A percentile compares a stretch with the other conserved stretches of the same genome.
These are phyloP conservation scores for Coniochaeta prunicola DNA, from an alignment of 2,329 filamentous ascomycete species.

Conservation along the genomic window DNA sequence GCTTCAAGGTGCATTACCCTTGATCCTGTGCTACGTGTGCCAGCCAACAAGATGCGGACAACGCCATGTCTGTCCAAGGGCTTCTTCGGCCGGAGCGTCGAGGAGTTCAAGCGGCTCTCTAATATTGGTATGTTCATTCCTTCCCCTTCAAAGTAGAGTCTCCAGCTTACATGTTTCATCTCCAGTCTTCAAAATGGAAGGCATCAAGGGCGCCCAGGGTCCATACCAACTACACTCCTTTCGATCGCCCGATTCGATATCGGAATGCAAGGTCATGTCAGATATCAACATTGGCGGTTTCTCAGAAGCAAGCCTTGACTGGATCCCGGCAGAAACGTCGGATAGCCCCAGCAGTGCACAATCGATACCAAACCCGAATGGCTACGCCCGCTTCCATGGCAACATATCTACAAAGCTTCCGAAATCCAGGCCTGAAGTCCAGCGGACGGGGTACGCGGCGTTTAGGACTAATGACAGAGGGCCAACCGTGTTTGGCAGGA, in stretches of 20 bases:
- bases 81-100: constrained; percentile 50
- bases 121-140: constrained; percentile 39
- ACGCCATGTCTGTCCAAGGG: constrained; percentile 33
- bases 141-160: neutral
- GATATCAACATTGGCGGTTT: constrained; percentile 83
- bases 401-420: constrained; percentile 83
- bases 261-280: constrained; percentile 69
- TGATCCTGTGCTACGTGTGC: neutral
- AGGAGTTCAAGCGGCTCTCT: constrained; percentile 52
- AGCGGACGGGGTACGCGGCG: constrained; percentile 80
- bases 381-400: constrained; percentile 79
- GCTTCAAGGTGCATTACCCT: neutral
- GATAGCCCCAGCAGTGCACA: constrained; percentile 6
- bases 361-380: constrained; percentile 16
- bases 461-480: constrained; percentile 77
- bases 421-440: constrained; percentile 61
- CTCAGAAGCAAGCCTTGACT: constrained; percentile 67
- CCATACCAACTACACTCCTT: constrained; percentile 62
- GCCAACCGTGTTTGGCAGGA: constrained; percentile 75
- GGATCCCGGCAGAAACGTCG: constrained; percentile 30
- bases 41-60: neutral
- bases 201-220: constrained; percentile 55
- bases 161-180: constrained; percentile 2
- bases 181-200: constrained; percentile 62
- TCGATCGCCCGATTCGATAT: constrained; percentile 36